A percentile compares a stretch with the other conserved stretches of the same genome.
Evolutionary conservation across 1,284 basidiomycete genomes (phyloP).

Genomic region (Ustilago nuda): DNA sequence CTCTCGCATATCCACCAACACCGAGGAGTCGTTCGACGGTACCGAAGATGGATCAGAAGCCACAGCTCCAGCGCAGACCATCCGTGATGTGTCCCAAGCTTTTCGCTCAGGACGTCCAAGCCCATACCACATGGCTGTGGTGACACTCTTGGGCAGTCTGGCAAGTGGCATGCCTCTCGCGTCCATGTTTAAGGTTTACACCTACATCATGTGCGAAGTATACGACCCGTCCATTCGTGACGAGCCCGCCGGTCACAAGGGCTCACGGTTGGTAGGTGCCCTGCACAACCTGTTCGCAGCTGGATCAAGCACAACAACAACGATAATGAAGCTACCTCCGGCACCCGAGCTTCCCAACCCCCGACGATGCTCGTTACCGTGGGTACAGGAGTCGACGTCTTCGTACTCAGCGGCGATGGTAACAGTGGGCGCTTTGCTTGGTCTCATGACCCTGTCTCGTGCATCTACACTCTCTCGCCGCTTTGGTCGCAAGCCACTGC

Average conservation of each 20-base stretch:
- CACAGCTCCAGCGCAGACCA: conserved; percentile 50
- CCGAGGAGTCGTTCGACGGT: conserved; percentile 26
- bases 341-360: conserved; percentile 57
- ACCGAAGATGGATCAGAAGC: conserved; percentile 41
- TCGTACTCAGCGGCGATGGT: conserved; percentile 61
- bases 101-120: conserved; percentile 46
- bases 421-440: conserved; percentile 56
- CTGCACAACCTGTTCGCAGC: conserved; percentile 10
- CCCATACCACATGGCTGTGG: conserved; percentile 62
- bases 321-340: conserved; percentile 27
- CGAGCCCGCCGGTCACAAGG: conserved; percentile 28
- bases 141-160: conserved; percentile 56
- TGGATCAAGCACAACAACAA: not conserved
- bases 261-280: conserved; percentile 13
- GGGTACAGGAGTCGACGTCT: conserved; percentile 60
- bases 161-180: conserved; percentile 61
- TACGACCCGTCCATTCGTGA: conserved; percentile 50
- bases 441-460: conserved; percentile 53
- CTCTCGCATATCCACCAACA: conserved; percentile 20
- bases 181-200: conserved; percentile 64
- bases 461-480: conserved; percentile 49
- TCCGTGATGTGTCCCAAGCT: conserved; percentile 52
- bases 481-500: conserved; percentile 59
- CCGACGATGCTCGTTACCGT: conserved; percentile 48
- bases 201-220: conserved; percentile 60